These are phyloP conservation scores for Ilyonectria robusta DNA, from an alignment of 2,329 filamentous ascomycete genomes.

Conservation along the genomic window DNA sequence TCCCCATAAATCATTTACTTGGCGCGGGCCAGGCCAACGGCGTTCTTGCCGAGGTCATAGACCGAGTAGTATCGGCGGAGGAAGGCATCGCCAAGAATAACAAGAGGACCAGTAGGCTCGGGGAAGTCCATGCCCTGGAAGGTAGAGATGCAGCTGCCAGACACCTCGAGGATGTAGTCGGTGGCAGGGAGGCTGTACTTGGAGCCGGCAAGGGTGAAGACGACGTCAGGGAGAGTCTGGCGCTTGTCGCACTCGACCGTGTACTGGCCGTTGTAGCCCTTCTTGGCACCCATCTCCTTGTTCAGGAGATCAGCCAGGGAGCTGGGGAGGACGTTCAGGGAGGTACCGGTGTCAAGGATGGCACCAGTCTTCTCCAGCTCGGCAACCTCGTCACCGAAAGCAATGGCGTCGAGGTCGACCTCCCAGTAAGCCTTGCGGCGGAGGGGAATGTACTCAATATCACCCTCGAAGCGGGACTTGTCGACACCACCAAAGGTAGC, in stretches of 20 bases:
- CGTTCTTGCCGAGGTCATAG: constrained; percentile 92
- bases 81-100: constrained; percentile 93
- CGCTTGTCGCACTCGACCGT: constrained; percentile 90
- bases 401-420: constrained; percentile 94
- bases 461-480: constrained; percentile 83
- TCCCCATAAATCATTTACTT: constrained; percentile 63
- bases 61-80: constrained; percentile 93
- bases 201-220: constrained; percentile 90
- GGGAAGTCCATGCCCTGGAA: constrained; percentile 98
- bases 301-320: constrained; percentile 96
- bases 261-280: constrained; percentile 98
- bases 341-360: constrained; percentile 98
- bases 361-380: constrained; percentile 95
- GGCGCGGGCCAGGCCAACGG: constrained; percentile 90
- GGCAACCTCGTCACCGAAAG: constrained; percentile 86
- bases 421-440: constrained; percentile 99
- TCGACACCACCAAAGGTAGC: constrained; percentile 92
- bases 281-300: constrained; percentile 97
- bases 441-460: constrained; percentile 93
- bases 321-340: constrained; percentile 93
- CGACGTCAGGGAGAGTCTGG: constrained; percentile 87
- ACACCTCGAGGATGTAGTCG: constrained; percentile 97
- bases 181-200: constrained; percentile 91
- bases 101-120: constrained; percentile 89
- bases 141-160: constrained; percentile 95